Conservation (phyloP, 306 rosid genomes). For the Parietaria judaica region DNA sequence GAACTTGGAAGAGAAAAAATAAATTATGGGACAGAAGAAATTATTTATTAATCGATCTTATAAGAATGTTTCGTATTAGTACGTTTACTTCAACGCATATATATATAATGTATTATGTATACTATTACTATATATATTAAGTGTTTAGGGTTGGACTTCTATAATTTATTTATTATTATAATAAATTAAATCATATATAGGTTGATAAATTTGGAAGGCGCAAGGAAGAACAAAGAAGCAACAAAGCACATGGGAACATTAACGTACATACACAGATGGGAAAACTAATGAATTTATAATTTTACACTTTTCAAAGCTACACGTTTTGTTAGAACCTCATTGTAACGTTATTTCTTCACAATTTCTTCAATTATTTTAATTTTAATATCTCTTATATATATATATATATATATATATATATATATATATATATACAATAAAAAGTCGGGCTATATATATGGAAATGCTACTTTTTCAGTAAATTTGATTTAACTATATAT, state of each 20-base stretch:
- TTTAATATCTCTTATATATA: background rate
- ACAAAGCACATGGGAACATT: background rate
- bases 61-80: background rate
- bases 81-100: background rate
- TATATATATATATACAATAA: too few relatives aligned
- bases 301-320: background rate
- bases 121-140: too few relatives aligned
- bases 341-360: background rate
- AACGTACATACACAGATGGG: background rate
- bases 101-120: too few relatives aligned
- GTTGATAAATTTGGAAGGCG: too few relatives aligned
- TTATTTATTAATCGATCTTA: background rate
- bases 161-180: background rate
- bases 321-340: background rate
- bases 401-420: too few relatives aligned
- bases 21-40: background rate
- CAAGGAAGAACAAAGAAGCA: background rate
- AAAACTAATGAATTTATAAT: background rate
- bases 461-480: too few relatives aligned
- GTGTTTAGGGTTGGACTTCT: background rate
- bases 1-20: background rate
- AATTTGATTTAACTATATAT: too few relatives aligned
- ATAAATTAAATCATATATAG: background rate
- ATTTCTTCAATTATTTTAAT: background rate
- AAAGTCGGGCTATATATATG: too few relatives aligned